phyloP scores from a whole-genome alignment of 805 yeast genomes.

The Kazachstania kunashirensis region DNA sequence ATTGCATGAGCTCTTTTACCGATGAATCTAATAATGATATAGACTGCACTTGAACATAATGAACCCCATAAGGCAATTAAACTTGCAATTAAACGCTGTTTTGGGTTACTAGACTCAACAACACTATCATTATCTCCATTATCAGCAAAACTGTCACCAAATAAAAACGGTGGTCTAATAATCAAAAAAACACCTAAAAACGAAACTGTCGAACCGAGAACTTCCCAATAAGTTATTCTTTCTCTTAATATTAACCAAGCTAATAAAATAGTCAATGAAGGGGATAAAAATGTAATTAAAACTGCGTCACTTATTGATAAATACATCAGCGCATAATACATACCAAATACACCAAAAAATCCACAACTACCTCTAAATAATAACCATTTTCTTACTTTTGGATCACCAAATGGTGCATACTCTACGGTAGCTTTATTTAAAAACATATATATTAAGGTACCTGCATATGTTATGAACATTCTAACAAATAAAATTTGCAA shows the following conservation, averaged over 20 bases:
- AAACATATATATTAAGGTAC: conserved; percentile 49
- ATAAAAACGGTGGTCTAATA: conserved; percentile 69
- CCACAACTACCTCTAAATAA: conserved; percentile 62
- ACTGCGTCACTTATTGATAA: conserved; percentile 74
- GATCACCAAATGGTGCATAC: conserved; percentile 64
- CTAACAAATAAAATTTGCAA: conserved; percentile 68
- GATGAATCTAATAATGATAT: conserved; percentile 60
- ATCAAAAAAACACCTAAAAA: conserved; percentile 68
- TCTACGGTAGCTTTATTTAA: conserved; percentile 36
- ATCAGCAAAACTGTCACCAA: conserved; percentile 33
- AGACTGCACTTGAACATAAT: conserved; percentile 58
- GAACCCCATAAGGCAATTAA: conserved; percentile 57
- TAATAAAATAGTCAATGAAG: conserved; percentile 63
- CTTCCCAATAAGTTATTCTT: conserved; percentile 55
- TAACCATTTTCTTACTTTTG: conserved; percentile 42
- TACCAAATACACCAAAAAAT: conserved; percentile 68
- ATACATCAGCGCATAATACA: conserved; percentile 65
- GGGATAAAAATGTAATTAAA: conserved; percentile 67
- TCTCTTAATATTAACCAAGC: conserved; percentile 65
- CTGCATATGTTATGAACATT: conserved; percentile 59
- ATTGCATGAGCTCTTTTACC: conserved; percentile 76
- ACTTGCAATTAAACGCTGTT: conserved; percentile 52
- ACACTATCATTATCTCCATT: not conserved
- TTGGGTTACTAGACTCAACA: conserved; percentile 44
- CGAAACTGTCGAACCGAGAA: conserved; percentile 57